Percentiles rank a stretch among this genome's conserved stretches.
Evolutionary conservation across 345 rosid species (phyloP).

Genomic region (Psidium guajava): DNA sequence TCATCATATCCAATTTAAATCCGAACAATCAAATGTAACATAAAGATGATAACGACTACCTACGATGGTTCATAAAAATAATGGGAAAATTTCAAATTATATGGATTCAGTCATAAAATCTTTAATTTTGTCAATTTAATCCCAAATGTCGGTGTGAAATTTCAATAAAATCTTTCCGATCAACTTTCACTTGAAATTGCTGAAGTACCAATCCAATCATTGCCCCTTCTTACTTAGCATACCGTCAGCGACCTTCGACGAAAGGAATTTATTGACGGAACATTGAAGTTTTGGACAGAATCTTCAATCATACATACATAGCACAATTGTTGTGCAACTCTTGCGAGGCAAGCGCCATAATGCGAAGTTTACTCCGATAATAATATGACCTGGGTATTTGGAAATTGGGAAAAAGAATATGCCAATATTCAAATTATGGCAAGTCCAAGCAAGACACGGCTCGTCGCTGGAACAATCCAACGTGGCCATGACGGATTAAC

Average conservation of each 20-base stretch:
- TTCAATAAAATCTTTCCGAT: neutral
- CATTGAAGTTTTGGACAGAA: neutral
- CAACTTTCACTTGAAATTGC: neutral
- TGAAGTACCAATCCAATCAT: fast-evolving
- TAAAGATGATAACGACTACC: neutral
- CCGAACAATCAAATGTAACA: no score
- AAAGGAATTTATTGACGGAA: neutral
- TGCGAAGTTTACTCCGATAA: neutral
- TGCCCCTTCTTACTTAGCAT: no score
- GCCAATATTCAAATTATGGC: neutral
- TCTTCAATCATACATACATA: neutral
- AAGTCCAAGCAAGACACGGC: neutral
- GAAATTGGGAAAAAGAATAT: neutral
- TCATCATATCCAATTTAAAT: no score
- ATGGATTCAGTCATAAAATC: neutral
- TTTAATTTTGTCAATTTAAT: neutral
- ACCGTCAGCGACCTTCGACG: fast-evolving
- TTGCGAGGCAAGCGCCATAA: neutral
- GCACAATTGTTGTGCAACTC: neutral
- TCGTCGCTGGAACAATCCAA: neutral
- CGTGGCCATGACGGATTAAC: neutral
- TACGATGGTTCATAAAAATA: neutral
- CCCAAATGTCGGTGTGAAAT: fast-evolving
- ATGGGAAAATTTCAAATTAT: neutral
- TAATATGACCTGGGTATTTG: neutral